A percentile compares a stretch with the other conserved stretches of the same genome.
These are phyloP conservation scores for Hordeum pubiflorum DNA, from an alignment of 202 grass and related monocot species.

Conservation along the genomic window DNA sequence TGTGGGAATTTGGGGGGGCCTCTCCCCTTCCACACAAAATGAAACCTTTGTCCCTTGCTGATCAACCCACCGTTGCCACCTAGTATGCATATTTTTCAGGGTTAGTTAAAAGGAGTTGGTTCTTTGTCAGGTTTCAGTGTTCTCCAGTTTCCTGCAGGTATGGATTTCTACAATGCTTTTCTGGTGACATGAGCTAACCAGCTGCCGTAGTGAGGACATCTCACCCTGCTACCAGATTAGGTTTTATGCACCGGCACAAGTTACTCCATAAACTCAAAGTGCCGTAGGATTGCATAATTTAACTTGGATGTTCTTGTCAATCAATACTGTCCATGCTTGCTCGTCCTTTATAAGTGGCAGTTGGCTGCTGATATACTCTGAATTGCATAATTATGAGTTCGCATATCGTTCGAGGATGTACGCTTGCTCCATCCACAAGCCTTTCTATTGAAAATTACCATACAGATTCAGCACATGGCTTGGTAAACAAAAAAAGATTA, in stretches of 20 bases:
- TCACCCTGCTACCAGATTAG: constrained; percentile 34
- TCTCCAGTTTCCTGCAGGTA: constrained; percentile 17
- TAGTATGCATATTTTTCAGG: neutral
- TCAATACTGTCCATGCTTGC: neutral
- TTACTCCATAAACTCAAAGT: neutral
- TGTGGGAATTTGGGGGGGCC: constrained; percentile 34
- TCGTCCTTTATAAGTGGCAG: neutral
- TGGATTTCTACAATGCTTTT: constrained; percentile 17
- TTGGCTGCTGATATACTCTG: neutral
- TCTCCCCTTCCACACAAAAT: constrained; percentile 24
- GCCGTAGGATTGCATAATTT: neutral
- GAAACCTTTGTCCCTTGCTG: constrained; percentile 35
- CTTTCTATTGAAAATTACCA: neutral
- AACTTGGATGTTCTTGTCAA: constrained; percentile 20
- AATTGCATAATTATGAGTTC: constrained; percentile 6
- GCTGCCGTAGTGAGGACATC: constrained; percentile 18
- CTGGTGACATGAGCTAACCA: constrained; percentile 12
- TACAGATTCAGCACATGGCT: neutral
- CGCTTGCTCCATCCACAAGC: neutral
- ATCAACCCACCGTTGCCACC: constrained; percentile 14
- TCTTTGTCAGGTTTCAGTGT: constrained; percentile 21
- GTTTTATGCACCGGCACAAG: constrained; percentile 21
- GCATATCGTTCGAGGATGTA: neutral
- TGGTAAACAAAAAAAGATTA: neutral
- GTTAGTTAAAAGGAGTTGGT: neutral